phyloP scores from a whole-genome alignment of 257 asterid species.

The Penstemon newberryi region DNA sequence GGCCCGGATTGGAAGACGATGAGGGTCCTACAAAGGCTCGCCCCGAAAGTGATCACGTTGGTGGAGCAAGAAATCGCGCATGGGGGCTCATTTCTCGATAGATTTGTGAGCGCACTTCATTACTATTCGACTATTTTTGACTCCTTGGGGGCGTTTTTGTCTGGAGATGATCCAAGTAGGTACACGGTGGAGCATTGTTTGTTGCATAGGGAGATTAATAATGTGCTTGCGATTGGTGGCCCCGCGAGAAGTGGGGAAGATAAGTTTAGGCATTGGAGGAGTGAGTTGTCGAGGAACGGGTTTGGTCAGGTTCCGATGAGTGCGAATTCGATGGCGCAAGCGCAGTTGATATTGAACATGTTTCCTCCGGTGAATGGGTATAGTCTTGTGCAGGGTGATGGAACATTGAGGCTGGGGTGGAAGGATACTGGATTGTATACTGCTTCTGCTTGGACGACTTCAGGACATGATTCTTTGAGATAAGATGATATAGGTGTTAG shows the following conservation, averaged over 20 bases:
- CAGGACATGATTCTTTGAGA: constrained; percentile 16
- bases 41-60: constrained; percentile 60
- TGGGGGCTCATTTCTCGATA: constrained; percentile 70
- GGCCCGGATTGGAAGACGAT: constrained; percentile 76
- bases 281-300: constrained; percentile 53
- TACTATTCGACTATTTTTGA: constrained; percentile 79
- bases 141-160: constrained; percentile 57
- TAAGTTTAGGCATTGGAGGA: constrained; percentile 68
- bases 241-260: constrained; percentile 88
- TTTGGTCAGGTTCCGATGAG: constrained; percentile 70
- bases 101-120: constrained; percentile 76
- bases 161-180: constrained; percentile 47
- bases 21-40: constrained; percentile 49
- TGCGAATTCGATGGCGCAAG: constrained; percentile 71
- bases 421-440: constrained; percentile 73
- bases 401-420: constrained; percentile 82
- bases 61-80: constrained; percentile 73
- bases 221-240: constrained; percentile 78
- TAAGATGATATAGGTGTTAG: too few relatives aligned
- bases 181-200: constrained; percentile 60
- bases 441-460: constrained; percentile 94
- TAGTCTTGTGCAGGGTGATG: constrained; percentile 78
- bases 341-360: constrained; percentile 73
- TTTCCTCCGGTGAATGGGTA: constrained; percentile 60
- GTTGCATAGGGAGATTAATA: constrained; percentile 61